Conservation (phyloP, 192 early-diverging fungal species). For the Gaertneriomyces semiglobifer region DNA sequence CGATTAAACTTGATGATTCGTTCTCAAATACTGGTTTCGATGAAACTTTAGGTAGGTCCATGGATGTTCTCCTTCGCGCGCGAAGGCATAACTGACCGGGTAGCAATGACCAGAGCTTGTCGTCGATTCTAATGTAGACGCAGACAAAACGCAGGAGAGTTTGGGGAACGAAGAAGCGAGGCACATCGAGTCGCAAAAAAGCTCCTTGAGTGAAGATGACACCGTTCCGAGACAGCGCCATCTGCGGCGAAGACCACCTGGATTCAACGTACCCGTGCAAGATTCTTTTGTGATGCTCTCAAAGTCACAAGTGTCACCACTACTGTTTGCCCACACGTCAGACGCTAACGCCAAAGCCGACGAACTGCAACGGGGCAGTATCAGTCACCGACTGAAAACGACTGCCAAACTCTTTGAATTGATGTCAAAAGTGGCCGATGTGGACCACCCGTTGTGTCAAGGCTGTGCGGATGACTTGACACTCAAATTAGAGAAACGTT, state of each 20-base stretch:
- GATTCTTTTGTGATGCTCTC: constrained; percentile 64
- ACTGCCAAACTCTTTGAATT: constrained; percentile 72
- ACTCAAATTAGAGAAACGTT: constrained; percentile 64
- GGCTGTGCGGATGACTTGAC: constrained; percentile 83
- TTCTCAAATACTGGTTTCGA: constrained; percentile 38
- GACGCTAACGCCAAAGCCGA: not conserved
- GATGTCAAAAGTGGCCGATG: constrained; percentile 68
- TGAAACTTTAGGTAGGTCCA: too few species aligned
- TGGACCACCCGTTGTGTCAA: constrained; percentile 83
- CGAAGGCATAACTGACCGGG: too few species aligned
- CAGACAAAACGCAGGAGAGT: too few species aligned
- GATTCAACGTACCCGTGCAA: constrained; percentile 25
- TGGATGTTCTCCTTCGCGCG: too few species aligned
- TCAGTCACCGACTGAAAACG: constrained; percentile 56
- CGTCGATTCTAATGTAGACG: too few species aligned
- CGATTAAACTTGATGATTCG: constrained; percentile 62
- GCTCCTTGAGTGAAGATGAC: not conserved
- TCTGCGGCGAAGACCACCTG: too few species aligned
- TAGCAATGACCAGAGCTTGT: too few species aligned
- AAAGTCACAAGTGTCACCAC: constrained; percentile 45
- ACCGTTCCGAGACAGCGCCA: not conserved
- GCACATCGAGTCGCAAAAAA: too few species aligned
- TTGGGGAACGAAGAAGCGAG: too few species aligned
- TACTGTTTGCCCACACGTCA: not conserved
- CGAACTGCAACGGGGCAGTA: constrained; percentile 25